Base-by-base conservation (phyloP, 306 rosid genomes). In the Bauhinia variegata region DNA sequence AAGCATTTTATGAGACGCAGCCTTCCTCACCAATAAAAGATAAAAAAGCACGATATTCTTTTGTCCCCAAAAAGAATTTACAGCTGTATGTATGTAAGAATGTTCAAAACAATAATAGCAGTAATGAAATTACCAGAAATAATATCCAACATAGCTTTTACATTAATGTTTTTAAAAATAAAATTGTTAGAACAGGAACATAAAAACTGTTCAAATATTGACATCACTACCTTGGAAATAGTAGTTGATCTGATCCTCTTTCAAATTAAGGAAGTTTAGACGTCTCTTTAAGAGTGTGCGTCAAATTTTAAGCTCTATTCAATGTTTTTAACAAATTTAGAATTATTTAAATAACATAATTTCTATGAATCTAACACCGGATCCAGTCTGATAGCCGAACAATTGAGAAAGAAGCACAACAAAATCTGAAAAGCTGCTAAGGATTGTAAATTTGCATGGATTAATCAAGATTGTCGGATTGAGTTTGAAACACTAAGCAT, bases 391-490 rank as follows among this genome's bases (percentile, higher is more conserved):
- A 18, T 47, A 66, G 34, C 54, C 39, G 36, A 55, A 34, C 1
- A 37, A 43, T 13, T 54, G 43, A 28, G n/a, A 44, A 44, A 12
- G n/a, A 44, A 42, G 1, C 0, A 44, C 49, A 44, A 34, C 28
- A 19, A 63, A 63, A 63, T 4, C 7, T 41, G n/a, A 15, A 41
- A 53, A 41, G 39, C 19, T 42, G 14, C 12, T 39, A 28, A 28
- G 41, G 15, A 42, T n/a, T 47, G 31, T 15, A 62, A 43, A 23
- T 23, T 23, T 23, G 28, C 28, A 23, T 2, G 17, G 37, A 41
- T 44, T 54, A 47, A 75, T 62, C 52, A 38, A 28, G n/a, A 18
- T 41, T 30, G 28, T 49, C 32, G 5, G 43, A 18, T 65, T 14
- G 16, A 23, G 59, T 64, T 36, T 32, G 32, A 38, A 33, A 11